phyloP scores from a whole-genome alignment of 2,329 filamentous ascomycete species.

The Ophiostoma triangulosporum region DNA sequence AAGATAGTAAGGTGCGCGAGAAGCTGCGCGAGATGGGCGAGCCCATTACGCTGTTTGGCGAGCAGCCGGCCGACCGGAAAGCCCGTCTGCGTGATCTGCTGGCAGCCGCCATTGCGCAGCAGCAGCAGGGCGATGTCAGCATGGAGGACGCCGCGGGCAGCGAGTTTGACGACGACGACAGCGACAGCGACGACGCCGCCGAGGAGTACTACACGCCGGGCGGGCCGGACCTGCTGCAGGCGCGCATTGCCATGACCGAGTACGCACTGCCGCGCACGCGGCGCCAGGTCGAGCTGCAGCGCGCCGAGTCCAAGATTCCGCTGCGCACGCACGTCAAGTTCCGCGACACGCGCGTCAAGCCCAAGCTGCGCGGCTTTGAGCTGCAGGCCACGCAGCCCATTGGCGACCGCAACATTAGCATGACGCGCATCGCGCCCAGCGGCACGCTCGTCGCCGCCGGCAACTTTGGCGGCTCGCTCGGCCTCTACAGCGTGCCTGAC shows the following conservation, averaged over 20 bases:
- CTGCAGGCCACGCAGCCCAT: conserved; percentile 88
- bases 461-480: conserved; percentile 85
- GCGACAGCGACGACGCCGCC: conserved; percentile 58
- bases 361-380: conserved; percentile 69
- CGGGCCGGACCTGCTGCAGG: conserved; percentile 56
- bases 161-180: conserved; percentile 23
- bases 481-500: conserved; percentile 70
- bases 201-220: conserved; percentile 95
- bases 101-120: conserved; percentile 10
- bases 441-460: conserved; percentile 75
- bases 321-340: conserved; percentile 86
- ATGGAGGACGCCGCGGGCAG: conserved; percentile 47
- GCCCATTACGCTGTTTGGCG: conserved; percentile 87
- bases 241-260: conserved; percentile 63
- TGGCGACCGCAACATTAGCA: conserved; percentile 79
- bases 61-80: conserved; percentile 72
- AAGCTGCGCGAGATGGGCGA: conserved; percentile 78
- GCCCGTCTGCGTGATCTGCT: conserved; percentile 76
- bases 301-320: conserved; percentile 67
- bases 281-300: conserved; percentile 62
- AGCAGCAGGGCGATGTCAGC: conserved; percentile 5
- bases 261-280: conserved; percentile 78
- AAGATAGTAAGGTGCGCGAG: conserved; percentile 73
- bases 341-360: conserved; percentile 71
- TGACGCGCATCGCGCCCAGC: conserved; percentile 80